Base-by-base conservation (phyloP, 2,329 filamentous ascomycete genomes). In the Emmonsia crescens region DNA sequence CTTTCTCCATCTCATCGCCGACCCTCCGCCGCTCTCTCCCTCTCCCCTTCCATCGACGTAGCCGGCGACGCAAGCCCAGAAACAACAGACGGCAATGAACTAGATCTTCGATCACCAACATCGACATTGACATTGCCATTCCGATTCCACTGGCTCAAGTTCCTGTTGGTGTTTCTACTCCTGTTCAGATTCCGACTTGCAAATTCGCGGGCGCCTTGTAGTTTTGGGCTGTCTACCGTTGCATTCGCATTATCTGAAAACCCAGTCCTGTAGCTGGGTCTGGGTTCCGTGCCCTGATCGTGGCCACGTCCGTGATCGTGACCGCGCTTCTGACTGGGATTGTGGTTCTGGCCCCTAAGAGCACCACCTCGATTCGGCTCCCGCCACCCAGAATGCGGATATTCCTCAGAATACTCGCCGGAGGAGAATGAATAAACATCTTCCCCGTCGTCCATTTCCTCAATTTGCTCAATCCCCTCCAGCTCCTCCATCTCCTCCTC, bases 11-110 rank as follows among this genome's bases (percentile, higher is more conserved):
- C 16, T 46, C 56, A 48, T 10, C 21, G 33, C 9, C 27, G 16
- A 31, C 56, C 56, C 2, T 21, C 9, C 8, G 4, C 24, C 5
- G n/a, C 24, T 14, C 24, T 40, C 16, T 19, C 55, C 24, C 55
- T 33, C 55, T 31, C 38, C 5, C 55, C 55, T 44, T 21, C 62
- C 65, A 29, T 62, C 16, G 72, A 74, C 4, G 74, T 75, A 24
- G 73, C 74, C 1, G 74, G 74, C 9, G 69, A 75, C 4, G 70
- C 73, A 5, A 76, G 63, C 0, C 74, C 74, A 5, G 74, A 75
- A 6, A 75, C 69, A 3, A 74, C 72, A 21, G 74, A 75, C 2
- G 56, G 27, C 12, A 73, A 74, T 0, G 71, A 71, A 21, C 68
- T 68, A 2, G 63, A 66, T 16, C 60, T 61, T 6, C 57, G 65